Evolutionary conservation across 805 yeast genomes (phyloP).

Genomic region (Lachancea sp.): DNA sequence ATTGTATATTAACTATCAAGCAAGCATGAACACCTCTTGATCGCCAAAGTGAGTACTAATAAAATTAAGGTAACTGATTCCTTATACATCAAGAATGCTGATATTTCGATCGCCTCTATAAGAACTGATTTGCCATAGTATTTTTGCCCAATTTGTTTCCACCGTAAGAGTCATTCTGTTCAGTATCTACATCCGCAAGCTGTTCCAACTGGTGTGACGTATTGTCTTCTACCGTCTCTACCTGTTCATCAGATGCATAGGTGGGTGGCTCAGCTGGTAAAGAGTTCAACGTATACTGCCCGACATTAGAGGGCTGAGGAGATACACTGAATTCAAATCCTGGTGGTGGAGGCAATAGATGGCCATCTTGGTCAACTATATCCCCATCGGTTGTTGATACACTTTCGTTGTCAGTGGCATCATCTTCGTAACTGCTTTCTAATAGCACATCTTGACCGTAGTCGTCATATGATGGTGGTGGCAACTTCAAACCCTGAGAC

Average conservation of each 20-base stretch:
- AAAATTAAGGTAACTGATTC: background rate
- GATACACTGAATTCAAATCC: slow-evolving; percentile 33
- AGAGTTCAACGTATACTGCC: slow-evolving; percentile 31
- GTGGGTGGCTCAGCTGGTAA: slow-evolving; percentile 37
- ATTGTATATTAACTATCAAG: slow-evolving; percentile 4
- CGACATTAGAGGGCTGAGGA: slow-evolving; percentile 18
- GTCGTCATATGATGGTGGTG: slow-evolving; percentile 88
- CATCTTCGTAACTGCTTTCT: slow-evolving; percentile 54
- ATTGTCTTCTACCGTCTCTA: slow-evolving; percentile 2
- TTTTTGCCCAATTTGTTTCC: slow-evolving; percentile 8
- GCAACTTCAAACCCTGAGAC: slow-evolving; percentile 76
- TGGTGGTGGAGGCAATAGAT: slow-evolving; percentile 34
- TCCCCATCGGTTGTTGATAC: slow-evolving; percentile 25
- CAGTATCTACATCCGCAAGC: background rate
- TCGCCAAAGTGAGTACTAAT: too few relatives aligned
- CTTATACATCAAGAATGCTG: slow-evolving; percentile 1
- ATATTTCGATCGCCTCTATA: slow-evolving; percentile 3
- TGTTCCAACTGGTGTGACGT: slow-evolving; percentile 3
- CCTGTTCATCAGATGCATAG: slow-evolving; percentile 26
- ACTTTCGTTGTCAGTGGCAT: slow-evolving; percentile 32
- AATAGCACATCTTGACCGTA: slow-evolving; percentile 72
- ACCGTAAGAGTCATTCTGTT: background rate
- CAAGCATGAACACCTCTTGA: background rate
- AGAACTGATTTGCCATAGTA: slow-evolving; percentile 12
- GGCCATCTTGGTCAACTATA: slow-evolving; percentile 26